Evolutionary conservation across 805 yeast species (phyloP), one percentile per base, ranked within the genome.

Genomic region (Metschnikowia koreensis): DNA sequence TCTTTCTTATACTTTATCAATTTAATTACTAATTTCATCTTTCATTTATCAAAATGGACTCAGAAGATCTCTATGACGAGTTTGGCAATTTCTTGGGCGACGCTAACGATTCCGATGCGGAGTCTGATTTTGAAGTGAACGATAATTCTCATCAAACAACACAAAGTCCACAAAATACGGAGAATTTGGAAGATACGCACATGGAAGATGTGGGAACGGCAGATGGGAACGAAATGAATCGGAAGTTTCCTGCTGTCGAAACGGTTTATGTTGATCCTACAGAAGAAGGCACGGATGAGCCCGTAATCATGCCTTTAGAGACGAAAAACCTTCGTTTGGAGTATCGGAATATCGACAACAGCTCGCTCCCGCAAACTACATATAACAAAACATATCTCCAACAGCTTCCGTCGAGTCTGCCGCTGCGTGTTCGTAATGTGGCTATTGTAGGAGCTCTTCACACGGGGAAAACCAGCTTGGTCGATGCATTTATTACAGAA

Each of bases 391-490:
- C 81, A 4, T 93, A 84, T 58, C 74, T 89, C 75, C 59, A 74
- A 17, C 71, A 77, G 5, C 58, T 81, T 44, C 62, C 82, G 58
- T 50, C 68, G 6, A 54, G 59, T 9, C 59, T 81, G 1, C 90
- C 96, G 0, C 82, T 81, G 12, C 82, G 86, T 57, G 76, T 85
- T 8, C 76, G 96, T 44, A 92, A 87, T 66, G 70, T 92, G 15
- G 87, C 92, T 0, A 58, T 94, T 1, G 81, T 84, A n/a, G 99
- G 99, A 0, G 81, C 83, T 41, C 64, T 87, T 1, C 88, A 89
- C 59, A 83, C 89, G 6, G 99, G 99, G 1, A 94, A 94, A 68
- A 88, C 98, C 0, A 75, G 89, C 0, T 68, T 92, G 1, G 58
- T 89, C 2, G 97, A 93, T 63, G 65, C 79, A 66, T 66, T 93